Base-by-base conservation (phyloP, 257 asterid species). In the Solanum medicagineum region DNA sequence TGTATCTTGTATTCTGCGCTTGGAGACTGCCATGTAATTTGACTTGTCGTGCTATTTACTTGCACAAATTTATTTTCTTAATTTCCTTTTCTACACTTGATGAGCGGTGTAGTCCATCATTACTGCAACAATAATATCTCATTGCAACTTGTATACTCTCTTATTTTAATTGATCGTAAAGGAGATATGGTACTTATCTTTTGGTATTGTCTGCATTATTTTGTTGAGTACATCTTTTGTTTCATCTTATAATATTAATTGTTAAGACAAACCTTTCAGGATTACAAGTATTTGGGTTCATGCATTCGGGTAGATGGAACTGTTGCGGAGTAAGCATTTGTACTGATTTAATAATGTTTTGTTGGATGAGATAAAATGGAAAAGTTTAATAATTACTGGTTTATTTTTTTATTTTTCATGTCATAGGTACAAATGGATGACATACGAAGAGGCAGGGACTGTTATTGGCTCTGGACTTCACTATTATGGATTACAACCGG, bases 381-480 rank as follows among this genome's bases (percentile, higher is more conserved):
- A 32, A 15, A 56, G 26, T 45, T n/a, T 65, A 59, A 56, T 88
- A 84, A 42, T 71, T 86, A 40, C 22, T 36, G 4, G 1, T 86
- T 26, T 10, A 51, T 47, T 57, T 51, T 60, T 83, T 29, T 59
- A 81, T 54, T 85, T 83, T 66, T 59, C 20, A 19, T 65, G 59
- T 17, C 89, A 85, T 87, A 96, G 99, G 83, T 96, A 96, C 90
- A 93, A 94, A 90, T 94, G 98, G 99, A 93, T 96, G 97, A 96
- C 99, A 9, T 96, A 92, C 88, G 99, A 98, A 74, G 99, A 96
- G 90, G 91, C 92, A 24, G 95, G 97, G 83, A 90, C 93, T 85
- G 97, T 98, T 68, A 85, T 96, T 85, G 99, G 99, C 70, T 96
- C 98, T 1, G 99, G 98, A 75, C 98, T 96, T 86, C 85, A 66